Percentiles rank a stretch among this genome's conserved stretches.
These are phyloP conservation scores for Monosporascus sp. DNA, from an alignment of 2,329 filamentous ascomycete genomes.

Conservation along the genomic window DNA sequence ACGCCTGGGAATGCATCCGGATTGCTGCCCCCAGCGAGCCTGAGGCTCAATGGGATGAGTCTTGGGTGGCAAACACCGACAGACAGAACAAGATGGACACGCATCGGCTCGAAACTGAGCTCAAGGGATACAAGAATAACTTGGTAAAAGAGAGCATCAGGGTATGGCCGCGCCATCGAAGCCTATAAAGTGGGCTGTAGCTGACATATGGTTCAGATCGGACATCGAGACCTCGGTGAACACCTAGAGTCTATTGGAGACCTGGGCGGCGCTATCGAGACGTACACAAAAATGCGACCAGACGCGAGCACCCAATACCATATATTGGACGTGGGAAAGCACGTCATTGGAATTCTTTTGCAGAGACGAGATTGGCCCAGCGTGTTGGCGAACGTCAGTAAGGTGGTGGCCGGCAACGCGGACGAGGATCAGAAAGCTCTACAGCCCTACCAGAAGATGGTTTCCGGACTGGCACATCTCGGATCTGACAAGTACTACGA, in stretches of 20 bases:
- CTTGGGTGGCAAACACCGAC: slow-evolving; percentile 69
- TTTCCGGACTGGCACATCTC: slow-evolving; percentile 45
- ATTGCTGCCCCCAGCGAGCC: slow-evolving; percentile 60
- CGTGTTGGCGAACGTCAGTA: slow-evolving; percentile 54
- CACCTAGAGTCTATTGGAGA: slow-evolving; percentile 79
- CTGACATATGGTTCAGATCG: slow-evolving; percentile 58
- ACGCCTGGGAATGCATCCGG: slow-evolving; percentile 60
- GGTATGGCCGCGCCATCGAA: slow-evolving; percentile 41
- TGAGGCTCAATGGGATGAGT: slow-evolving; percentile 60
- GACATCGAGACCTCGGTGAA: slow-evolving; percentile 83
- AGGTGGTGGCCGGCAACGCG: slow-evolving; percentile 51
- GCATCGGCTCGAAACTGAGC: slow-evolving; percentile 71
- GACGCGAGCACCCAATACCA: slow-evolving; percentile 82
- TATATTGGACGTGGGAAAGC: slow-evolving; percentile 74
- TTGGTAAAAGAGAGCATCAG: slow-evolving; percentile 94
- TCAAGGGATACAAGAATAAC: slow-evolving; percentile 94
- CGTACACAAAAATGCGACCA: slow-evolving; percentile 82
- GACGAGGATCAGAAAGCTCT: slow-evolving; percentile 41
- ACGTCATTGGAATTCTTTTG: slow-evolving; percentile 69
- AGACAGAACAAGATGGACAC: slow-evolving; percentile 65
- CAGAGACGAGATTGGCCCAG: slow-evolving; percentile 73
- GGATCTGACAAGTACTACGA: slow-evolving; percentile 44
- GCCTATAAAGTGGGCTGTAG: neutral
- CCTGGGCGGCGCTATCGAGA: slow-evolving; percentile 64
- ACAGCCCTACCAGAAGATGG: slow-evolving; percentile 47